phyloP scores from a whole-genome alignment of 2,329 filamentous ascomycete genomes.

The Sporothrix brasiliensis region DNA sequence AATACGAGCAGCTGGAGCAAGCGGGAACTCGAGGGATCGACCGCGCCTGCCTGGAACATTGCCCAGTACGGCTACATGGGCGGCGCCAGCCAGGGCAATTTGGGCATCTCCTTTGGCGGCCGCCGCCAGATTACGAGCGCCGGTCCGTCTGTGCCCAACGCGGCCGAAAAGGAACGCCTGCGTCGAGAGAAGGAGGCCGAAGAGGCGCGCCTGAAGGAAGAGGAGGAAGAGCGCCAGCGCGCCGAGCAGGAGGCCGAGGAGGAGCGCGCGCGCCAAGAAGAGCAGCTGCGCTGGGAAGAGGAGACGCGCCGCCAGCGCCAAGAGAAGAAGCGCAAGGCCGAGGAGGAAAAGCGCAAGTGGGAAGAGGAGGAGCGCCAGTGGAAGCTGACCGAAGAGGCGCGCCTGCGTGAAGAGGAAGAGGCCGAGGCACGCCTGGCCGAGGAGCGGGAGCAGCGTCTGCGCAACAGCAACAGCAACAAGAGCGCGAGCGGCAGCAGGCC shows the following conservation, averaged over 20 bases:
- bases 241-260: conserved; percentile 61
- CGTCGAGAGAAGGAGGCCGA: conserved; percentile 60
- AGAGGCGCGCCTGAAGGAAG: conserved; percentile 63
- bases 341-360: conserved; percentile 68
- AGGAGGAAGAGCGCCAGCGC: conserved; percentile 52
- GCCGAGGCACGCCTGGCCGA: conserved; percentile 67
- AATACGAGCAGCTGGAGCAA: conserved; percentile 89
- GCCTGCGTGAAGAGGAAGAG: conserved; percentile 70
- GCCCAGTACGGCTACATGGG: conserved; percentile 98
- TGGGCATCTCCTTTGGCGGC: conserved; percentile 89
- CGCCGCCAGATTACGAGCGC: conserved; percentile 89
- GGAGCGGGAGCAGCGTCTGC: conserved; percentile 64
- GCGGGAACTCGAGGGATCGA: conserved; percentile 75
- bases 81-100: conserved; percentile 91
- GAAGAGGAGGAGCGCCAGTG: conserved; percentile 68
- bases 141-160: conserved; percentile 74
- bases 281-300: conserved; percentile 68
- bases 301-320: conserved; percentile 64
- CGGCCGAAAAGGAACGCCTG: conserved; percentile 80
- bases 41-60: conserved; percentile 95
- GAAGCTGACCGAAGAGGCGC: conserved; percentile 70
- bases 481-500: conserved; percentile 40
- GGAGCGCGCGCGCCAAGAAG: conserved; percentile 61
- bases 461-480: conserved; percentile 57
- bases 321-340: conserved; percentile 55